phyloP scores from a whole-genome alignment of 352 stramenopile species.

The Globisporangium splendens region DNA sequence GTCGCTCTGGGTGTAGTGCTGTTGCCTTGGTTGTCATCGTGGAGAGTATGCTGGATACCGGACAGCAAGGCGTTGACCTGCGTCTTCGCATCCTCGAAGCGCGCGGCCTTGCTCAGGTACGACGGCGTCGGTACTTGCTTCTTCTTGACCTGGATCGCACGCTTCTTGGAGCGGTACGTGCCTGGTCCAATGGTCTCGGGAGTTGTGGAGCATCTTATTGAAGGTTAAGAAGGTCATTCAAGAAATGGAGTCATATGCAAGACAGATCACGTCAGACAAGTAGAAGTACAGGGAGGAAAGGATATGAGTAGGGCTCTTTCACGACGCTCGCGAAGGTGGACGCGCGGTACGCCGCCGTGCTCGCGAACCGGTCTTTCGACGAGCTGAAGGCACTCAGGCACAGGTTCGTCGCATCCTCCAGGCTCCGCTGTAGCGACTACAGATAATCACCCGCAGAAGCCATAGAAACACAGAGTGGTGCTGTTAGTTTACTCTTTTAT shows the following conservation, averaged over 20 bases:
- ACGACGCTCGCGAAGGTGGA: slow-evolving; percentile 70
- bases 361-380: slow-evolving; percentile 62
- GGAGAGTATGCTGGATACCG: neutral
- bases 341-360: slow-evolving; percentile 55
- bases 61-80: slow-evolving; percentile 47
- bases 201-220: slow-evolving; percentile 16
- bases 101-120: slow-evolving; percentile 53
- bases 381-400: slow-evolving; percentile 57
- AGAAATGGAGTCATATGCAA: neutral
- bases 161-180: slow-evolving; percentile 56
- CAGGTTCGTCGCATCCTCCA: slow-evolving; percentile 47
- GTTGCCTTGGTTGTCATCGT: neutral
- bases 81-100: slow-evolving; percentile 52
- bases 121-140: slow-evolving; percentile 49
- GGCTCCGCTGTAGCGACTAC: slow-evolving; percentile 39
- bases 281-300: slow-evolving; percentile 5
- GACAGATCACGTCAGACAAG: too few relatives aligned
- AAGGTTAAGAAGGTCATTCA: slow-evolving; percentile 10
- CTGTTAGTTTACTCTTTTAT: neutral
- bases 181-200: slow-evolving; percentile 52
- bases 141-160: slow-evolving; percentile 56
- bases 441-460: too few relatives aligned
- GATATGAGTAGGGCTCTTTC: slow-evolving; percentile 56
- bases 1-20: neutral
- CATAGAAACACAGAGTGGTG: too few relatives aligned